Evolutionary conservation across 768 basidiomycete genomes (phyloP).

Genomic region (Hericium erinaceus): DNA sequence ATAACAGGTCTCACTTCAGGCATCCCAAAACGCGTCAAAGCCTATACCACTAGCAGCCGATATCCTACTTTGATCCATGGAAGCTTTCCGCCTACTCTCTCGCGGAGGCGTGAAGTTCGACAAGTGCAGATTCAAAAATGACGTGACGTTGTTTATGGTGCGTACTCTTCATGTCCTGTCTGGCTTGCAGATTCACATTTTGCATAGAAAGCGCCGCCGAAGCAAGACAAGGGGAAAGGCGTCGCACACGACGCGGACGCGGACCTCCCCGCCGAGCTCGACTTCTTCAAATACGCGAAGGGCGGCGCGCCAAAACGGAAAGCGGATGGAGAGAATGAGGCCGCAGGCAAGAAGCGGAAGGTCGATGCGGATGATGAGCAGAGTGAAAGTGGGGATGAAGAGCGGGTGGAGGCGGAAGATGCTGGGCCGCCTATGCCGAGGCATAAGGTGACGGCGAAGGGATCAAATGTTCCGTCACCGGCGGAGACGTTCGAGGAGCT

Average conservation of each 20-base stretch:
- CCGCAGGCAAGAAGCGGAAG: conserved; percentile 5
- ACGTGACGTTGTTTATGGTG: conserved; percentile 66
- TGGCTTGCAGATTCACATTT: neutral
- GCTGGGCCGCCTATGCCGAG: conserved; percentile 22
- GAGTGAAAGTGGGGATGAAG: conserved; percentile 22
- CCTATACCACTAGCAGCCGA: too few relatives aligned
- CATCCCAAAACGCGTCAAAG: too few relatives aligned
- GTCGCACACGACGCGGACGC: conserved; percentile 23
- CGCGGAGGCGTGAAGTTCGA: conserved; percentile 79
- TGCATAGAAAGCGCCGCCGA: conserved; percentile 19
- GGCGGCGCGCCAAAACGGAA: conserved; percentile 47
- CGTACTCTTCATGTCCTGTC: conserved; percentile 4
- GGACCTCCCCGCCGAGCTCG: conserved; percentile 67
- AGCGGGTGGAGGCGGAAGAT: conserved; percentile 17
- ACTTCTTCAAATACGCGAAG: conserved; percentile 87
- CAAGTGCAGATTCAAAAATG: conserved; percentile 61
- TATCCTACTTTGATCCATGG: conserved; percentile 35
- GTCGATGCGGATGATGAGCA: conserved; percentile 10
- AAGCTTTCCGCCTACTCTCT: conserved; percentile 84
- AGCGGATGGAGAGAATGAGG: conserved; percentile 8
- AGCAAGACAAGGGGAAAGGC: conserved; percentile 17
- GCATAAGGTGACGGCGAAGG: conserved; percentile 72
- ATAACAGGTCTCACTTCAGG: too few relatives aligned
- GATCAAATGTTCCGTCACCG: conserved; percentile 54
- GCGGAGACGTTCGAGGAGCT: conserved; percentile 53